Conservation (phyloP, 2,329 filamentous ascomycete genomes). For the Claviceps pusilla region DNA sequence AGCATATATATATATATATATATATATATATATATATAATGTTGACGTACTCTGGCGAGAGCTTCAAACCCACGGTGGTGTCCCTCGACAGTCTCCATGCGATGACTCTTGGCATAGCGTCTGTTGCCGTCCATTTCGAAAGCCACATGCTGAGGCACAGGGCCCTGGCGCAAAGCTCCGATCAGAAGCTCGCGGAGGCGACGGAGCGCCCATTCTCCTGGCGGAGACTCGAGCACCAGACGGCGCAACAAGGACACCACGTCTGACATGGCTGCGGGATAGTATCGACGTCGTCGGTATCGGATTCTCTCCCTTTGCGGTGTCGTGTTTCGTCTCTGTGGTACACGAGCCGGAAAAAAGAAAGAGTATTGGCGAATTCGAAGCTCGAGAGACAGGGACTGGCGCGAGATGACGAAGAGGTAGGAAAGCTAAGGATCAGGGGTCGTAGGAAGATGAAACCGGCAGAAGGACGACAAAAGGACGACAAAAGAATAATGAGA, state of each 20-base stretch:
- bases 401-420: background rate
- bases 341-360: background rate
- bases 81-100: constrained; percentile 92
- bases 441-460: background rate
- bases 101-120: constrained; percentile 74
- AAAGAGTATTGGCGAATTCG: background rate
- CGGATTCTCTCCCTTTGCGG: background rate
- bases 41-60: constrained; percentile 57
- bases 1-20: background rate
- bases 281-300: background rate
- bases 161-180: constrained; percentile 74
- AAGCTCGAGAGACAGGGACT: background rate
- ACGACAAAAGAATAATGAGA: background rate
- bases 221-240: constrained; percentile 78
- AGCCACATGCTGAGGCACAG: constrained; percentile 88
- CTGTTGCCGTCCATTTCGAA: constrained; percentile 99
- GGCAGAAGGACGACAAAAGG: background rate
- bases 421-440: background rate
- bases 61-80: constrained; percentile 95
- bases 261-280: constrained; percentile 31
- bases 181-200: constrained; percentile 74
- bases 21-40: background rate
- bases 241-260: constrained; percentile 34
- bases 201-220: constrained; percentile 75
- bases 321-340: background rate